These are phyloP conservation scores for Podosphaera fusca DNA, from an alignment of 2,329 filamentous ascomycete genomes.

Conservation along the genomic window DNA sequence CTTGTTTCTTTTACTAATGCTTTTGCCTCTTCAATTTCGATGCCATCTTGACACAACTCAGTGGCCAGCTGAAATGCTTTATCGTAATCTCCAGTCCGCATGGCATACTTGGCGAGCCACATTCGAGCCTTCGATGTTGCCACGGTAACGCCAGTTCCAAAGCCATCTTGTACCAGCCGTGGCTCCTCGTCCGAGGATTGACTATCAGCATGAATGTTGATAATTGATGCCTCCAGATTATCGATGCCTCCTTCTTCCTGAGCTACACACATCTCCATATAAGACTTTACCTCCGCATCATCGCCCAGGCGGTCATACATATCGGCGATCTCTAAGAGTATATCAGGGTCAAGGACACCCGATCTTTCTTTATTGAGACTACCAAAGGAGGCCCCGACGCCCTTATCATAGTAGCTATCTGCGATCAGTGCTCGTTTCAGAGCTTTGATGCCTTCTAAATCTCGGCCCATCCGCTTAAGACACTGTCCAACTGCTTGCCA, in stretches of 20 bases:
- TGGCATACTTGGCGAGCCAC: constrained; percentile 74
- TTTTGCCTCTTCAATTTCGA: constrained; percentile 93
- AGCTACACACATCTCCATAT: constrained; percentile 88
- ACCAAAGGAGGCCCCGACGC: constrained; percentile 20
- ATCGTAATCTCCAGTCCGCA: constrained; percentile 50
- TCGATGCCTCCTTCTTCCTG: constrained; percentile 55
- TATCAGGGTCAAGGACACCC: constrained; percentile 59
- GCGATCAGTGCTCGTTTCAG: constrained; percentile 80
- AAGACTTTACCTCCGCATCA: constrained; percentile 59
- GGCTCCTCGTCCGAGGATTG: constrained; percentile 24
- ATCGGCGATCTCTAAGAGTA: constrained; percentile 67
- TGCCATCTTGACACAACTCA: constrained; percentile 84
- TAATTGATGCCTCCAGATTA: constrained; percentile 18
- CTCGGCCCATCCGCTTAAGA: constrained; percentile 67
- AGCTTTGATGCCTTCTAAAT: constrained; percentile 81
- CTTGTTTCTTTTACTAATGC: constrained; percentile 72
- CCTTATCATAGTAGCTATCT: constrained; percentile 62
- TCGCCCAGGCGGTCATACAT: constrained; percentile 70
- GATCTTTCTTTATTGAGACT: constrained; percentile 24
- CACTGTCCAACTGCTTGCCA: constrained; percentile 93
- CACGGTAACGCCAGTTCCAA: constrained; percentile 62
- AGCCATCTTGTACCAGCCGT: constrained; percentile 13
- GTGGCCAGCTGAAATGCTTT: constrained; percentile 62
- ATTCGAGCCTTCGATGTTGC: constrained; percentile 81
- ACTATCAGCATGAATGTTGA: constrained; percentile 32